Percentiles rank a stretch among this genome's conserved stretches.
These are phyloP conservation scores for Polyporus arcularius DNA, from an alignment of 768 basidiomycete species.

Conservation along the genomic window DNA sequence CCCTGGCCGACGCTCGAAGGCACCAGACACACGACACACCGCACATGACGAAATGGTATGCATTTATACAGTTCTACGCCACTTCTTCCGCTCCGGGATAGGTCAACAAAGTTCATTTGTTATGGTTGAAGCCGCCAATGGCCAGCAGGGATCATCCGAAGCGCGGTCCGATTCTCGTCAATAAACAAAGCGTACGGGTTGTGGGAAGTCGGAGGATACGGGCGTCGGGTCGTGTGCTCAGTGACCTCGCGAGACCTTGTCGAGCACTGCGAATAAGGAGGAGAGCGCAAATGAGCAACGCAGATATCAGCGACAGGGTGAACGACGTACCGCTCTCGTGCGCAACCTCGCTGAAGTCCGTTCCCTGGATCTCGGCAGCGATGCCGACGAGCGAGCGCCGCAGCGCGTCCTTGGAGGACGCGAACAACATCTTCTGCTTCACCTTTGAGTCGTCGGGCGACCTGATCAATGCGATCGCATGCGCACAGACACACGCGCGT, in stretches of 20 bases:
- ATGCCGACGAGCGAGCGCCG: conserved; percentile 75
- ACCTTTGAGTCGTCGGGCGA: conserved; percentile 82
- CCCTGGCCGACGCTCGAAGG: too few relatives aligned
- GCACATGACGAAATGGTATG: conserved; percentile 1
- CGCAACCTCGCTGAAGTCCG: conserved; percentile 72
- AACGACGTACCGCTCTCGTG: conserved; percentile 61
- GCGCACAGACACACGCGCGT: conserved; percentile 1
- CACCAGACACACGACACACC: too few relatives aligned
- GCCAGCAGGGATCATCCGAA: conserved; percentile 10
- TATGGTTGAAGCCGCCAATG: conserved; percentile 5
- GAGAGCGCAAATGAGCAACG: background rate
- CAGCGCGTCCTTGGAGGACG: conserved; percentile 84
- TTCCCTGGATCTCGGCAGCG: conserved; percentile 82
- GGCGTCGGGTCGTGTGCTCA: conserved; percentile 11
- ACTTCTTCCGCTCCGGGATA: conserved; percentile 22
- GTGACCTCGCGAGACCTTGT: conserved; percentile 28
- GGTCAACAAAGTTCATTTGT: conserved; percentile 8
- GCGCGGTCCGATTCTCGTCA: conserved; percentile 9
- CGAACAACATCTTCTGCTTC: conserved; percentile 92
- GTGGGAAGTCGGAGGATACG: background rate
- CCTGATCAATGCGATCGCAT: conserved; percentile 48
- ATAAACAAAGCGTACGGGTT: conserved; percentile 11
- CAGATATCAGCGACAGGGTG: background rate
- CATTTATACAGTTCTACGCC: conserved; percentile 27
- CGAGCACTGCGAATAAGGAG: conserved; percentile 23